Percentiles rank a stretch among this genome's conserved stretches.
Conservation (phyloP, 371 early-diverging fungal species). For the Batkoa obscura region DNA sequence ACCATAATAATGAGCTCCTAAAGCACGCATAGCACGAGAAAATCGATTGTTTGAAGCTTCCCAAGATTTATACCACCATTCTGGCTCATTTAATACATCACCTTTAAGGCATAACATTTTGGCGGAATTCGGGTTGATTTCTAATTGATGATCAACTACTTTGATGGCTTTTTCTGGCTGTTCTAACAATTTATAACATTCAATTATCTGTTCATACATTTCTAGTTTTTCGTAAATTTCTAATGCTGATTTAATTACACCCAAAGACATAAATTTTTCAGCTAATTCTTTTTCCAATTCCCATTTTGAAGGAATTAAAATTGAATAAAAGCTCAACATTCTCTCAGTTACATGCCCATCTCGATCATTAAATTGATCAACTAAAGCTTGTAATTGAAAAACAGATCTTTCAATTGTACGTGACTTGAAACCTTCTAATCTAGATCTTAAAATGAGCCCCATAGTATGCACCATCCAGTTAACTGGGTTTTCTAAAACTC, state of each 20-base stretch:
- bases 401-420: conserved; percentile 81
- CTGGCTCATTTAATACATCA: conserved; percentile 57
- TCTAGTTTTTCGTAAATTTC: conserved; percentile 84
- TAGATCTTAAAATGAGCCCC: conserved; percentile 71
- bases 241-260: conserved; percentile 70
- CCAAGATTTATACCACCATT: conserved; percentile 78
- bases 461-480: conserved; percentile 95
- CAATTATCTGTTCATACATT: conserved; percentile 83
- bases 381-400: conserved; percentile 82
- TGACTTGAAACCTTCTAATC: conserved; percentile 68
- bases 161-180: conserved; percentile 64
- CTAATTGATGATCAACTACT: conserved; percentile 35
- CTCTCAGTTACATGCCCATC: conserved; percentile 65
- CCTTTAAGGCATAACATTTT: conserved; percentile 79
- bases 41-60: conserved; percentile 52
- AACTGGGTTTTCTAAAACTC: conserved; percentile 77
- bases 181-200: conserved; percentile 67
- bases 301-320: conserved; percentile 79
- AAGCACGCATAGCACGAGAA: conserved; percentile 82
- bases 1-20: conserved; percentile 65
- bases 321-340: conserved; percentile 51
- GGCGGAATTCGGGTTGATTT: conserved; percentile 43
- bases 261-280: conserved; percentile 56
- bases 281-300: conserved; percentile 86
- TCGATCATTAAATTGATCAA: conserved; percentile 55